Evolutionary conservation across 2,329 filamentous ascomycete genomes (phyloP).

Genomic region (Colletotrichum chlorophyti): DNA sequence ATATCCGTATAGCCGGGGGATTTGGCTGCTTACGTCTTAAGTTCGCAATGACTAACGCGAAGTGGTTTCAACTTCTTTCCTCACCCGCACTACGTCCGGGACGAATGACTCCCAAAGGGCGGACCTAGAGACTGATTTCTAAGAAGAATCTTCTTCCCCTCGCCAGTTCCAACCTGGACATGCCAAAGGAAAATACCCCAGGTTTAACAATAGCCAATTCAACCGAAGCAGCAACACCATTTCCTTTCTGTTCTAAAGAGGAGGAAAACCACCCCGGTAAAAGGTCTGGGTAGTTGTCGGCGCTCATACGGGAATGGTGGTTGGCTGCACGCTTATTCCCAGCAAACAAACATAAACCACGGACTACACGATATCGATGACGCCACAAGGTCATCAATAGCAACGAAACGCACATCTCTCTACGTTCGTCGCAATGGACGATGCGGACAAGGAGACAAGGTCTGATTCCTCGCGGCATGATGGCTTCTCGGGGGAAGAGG

Average conservation of each 20-base stretch:
- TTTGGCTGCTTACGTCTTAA: too few species aligned
- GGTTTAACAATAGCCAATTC: too few species aligned
- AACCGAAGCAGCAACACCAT: not conserved
- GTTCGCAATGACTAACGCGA: not conserved
- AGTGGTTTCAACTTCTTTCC: not conserved
- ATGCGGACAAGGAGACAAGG: slow-evolving; percentile 15
- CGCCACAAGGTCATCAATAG: not conserved
- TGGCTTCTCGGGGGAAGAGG: not conserved
- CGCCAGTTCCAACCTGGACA: slow-evolving; percentile 1
- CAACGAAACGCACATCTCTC: not conserved
- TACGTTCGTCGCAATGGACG: not conserved
- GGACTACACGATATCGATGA: not conserved
- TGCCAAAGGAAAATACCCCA: too few species aligned
- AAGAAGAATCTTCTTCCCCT: not conserved
- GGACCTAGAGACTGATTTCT: not conserved
- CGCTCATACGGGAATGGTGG: not conserved
- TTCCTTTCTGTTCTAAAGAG: not conserved
- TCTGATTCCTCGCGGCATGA: slow-evolving; percentile 19
- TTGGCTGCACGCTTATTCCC: not conserved
- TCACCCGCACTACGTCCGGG: not conserved
- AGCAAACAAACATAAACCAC: not conserved
- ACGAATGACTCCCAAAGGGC: not conserved
- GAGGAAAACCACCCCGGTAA: not conserved
- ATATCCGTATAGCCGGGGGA: slow-evolving; percentile 1
- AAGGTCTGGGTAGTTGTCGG: too few species aligned